Evolutionary conservation across 2,329 filamentous ascomycete genomes (phyloP).

Genomic region (Fusarium pseudoanthophilum): DNA sequence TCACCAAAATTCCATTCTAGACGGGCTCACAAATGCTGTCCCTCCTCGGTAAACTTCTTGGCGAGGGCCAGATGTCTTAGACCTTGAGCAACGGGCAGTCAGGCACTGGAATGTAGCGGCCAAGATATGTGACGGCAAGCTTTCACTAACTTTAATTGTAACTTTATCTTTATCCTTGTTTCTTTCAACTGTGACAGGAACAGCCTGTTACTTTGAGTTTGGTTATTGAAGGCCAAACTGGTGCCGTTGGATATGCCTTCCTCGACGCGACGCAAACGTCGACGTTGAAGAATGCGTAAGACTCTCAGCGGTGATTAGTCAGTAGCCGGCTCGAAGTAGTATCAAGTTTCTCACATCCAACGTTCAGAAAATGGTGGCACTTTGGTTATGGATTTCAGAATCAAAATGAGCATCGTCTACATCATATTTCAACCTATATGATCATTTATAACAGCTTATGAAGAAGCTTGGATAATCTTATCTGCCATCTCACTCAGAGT

Average conservation of each 20-base stretch:
- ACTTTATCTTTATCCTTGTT: neutral
- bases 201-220: neutral
- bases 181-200: constrained; percentile 15
- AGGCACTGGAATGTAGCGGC: constrained; percentile 13
- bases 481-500: constrained; percentile 32
- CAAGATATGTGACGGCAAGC: constrained; percentile 20
- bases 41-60: neutral
- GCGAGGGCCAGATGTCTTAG: neutral
- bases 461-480: constrained; percentile 26
- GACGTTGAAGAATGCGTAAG: neutral
- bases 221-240: neutral
- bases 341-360: neutral
- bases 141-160: neutral
- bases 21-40: neutral
- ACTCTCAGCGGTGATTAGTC: neutral
- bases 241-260: neutral
- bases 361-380: neutral
- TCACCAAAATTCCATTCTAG: neutral
- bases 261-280: neutral
- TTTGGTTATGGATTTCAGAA: rapidly evolving
- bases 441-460: neutral
- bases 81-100: neutral
- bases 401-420: too few species aligned
- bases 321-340: neutral
- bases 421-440: neutral